phyloP scores from a whole-genome alignment of 768 basidiomycete species.

The Termitomyces sp. region DNA sequence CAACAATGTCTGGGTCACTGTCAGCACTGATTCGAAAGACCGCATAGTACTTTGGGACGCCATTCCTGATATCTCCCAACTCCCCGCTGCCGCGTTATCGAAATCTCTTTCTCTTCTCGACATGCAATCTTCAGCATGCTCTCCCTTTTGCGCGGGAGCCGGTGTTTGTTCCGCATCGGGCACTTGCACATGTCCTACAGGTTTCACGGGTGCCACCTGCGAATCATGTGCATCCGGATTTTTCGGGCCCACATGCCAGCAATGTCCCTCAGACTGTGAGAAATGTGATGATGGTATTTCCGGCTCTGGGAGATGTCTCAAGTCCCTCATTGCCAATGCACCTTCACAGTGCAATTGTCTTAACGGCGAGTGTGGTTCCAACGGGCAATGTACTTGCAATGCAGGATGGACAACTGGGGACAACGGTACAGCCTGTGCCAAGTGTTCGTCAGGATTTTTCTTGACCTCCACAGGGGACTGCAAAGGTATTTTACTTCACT shows the following conservation, averaged over 20 bases:
- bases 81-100: constrained; percentile 42
- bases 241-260: constrained; percentile 68
- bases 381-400: constrained; percentile 72
- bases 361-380: constrained; percentile 69
- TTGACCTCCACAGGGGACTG: constrained; percentile 65
- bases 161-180: constrained; percentile 71
- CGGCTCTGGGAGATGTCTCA: constrained; percentile 71
- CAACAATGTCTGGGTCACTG: constrained; percentile 61
- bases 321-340: constrained; percentile 39
- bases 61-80: constrained; percentile 67
- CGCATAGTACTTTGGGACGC: constrained; percentile 77
- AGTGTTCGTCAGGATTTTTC: constrained; percentile 76
- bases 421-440: constrained; percentile 74
- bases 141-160: constrained; percentile 66
- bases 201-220: constrained; percentile 77
- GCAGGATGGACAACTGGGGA: constrained; percentile 66
- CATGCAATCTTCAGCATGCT: constrained; percentile 70
- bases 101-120: constrained; percentile 58
- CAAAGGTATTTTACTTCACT: constrained; percentile 40
- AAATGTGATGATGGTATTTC: constrained; percentile 77
- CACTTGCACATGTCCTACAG: constrained; percentile 65
- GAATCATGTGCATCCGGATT: constrained; percentile 71
- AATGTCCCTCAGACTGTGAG: constrained; percentile 65
- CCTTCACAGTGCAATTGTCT: constrained; percentile 75
- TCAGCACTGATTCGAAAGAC: constrained; percentile 48